These are phyloP conservation scores for Prosopis cineraria DNA, from an alignment of 306 rosid species.

Conservation along the genomic window DNA sequence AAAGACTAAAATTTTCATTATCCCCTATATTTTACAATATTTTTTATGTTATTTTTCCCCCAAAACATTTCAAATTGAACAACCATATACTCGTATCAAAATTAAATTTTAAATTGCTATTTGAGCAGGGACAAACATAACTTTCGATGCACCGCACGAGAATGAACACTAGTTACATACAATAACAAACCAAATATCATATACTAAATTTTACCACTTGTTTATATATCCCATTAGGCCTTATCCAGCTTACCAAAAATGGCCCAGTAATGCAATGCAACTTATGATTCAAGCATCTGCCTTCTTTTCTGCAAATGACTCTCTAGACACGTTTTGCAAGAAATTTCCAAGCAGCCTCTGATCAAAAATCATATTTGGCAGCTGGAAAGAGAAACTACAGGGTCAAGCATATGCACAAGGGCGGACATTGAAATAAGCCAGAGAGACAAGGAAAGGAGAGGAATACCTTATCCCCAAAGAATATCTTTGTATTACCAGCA, in stretches of 20 bases:
- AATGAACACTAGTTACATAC: neutral
- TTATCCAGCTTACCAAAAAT: neutral
- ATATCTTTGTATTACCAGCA: conserved; percentile 82
- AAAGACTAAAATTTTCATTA: too few species aligned
- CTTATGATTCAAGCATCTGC: conserved; percentile 31
- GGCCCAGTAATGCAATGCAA: conserved; percentile 8
- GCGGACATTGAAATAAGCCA: neutral
- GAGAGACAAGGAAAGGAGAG: neutral
- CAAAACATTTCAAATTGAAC: too few species aligned
- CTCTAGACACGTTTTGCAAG: conserved; percentile 51
- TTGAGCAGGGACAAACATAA: too few species aligned
- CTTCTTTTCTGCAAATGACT: conserved; percentile 12
- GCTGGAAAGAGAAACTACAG: conserved; percentile 46
- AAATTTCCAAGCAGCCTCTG: conserved; percentile 87
- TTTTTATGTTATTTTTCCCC: too few species aligned
- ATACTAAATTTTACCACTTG: neutral
- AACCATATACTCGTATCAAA: too few species aligned
- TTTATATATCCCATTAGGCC: neutral
- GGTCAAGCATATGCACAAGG: conserved; percentile 28
- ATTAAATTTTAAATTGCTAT: too few species aligned
- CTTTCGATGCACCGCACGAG: too few species aligned
- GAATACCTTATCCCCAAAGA: conserved; percentile 93
- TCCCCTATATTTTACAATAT: too few species aligned
- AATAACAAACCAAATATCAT: neutral
- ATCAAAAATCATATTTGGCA: conserved; percentile 82